phyloP scores from a whole-genome alignment of 225 moss, liverwort and hornwort species.

The Polytrichum formosum region DNA sequence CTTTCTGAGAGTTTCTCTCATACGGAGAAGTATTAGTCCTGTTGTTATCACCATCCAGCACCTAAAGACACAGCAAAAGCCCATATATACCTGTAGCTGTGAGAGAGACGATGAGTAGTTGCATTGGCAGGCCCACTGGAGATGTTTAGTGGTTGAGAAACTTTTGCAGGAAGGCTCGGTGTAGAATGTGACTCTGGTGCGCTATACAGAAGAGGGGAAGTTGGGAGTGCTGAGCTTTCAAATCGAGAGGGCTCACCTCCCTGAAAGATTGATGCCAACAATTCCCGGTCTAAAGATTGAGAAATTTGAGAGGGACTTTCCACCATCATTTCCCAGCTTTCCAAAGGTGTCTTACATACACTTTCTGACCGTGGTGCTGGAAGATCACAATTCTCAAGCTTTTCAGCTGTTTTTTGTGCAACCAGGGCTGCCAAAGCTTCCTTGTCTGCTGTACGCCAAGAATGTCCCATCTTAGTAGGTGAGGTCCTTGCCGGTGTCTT shows the following conservation, averaged over 20 bases:
- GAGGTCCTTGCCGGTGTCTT: conserved; percentile 29
- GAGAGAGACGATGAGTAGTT: conserved; percentile 35
- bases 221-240: conserved; percentile 49
- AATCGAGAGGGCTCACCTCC: conserved; percentile 61
- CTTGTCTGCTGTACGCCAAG: conserved; percentile 65
- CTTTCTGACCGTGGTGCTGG: conserved; percentile 49
- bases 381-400: conserved; percentile 67
- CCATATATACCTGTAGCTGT: conserved; percentile 48
- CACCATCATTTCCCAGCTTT: conserved; percentile 51
- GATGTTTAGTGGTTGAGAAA: conserved; percentile 53
- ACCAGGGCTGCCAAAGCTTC: conserved; percentile 50
- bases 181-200: conserved; percentile 22
- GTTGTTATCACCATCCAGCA: too few species aligned
- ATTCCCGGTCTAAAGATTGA: conserved; percentile 44
- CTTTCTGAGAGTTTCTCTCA: too few species aligned
- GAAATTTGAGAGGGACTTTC: conserved; percentile 33
- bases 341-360: conserved; percentile 39
- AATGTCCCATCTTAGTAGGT: conserved; percentile 31
- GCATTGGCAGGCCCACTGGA: conserved; percentile 31
- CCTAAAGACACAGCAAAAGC: too few species aligned
- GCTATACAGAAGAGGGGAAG: conserved; percentile 26
- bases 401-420: conserved; percentile 56
- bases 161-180: conserved; percentile 22
- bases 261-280: conserved; percentile 52
- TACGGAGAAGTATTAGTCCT: too few species aligned